Evolutionary conservation across 352 stramenopile species (phyloP).

Genomic region (Globisporangium abappressorium): DNA sequence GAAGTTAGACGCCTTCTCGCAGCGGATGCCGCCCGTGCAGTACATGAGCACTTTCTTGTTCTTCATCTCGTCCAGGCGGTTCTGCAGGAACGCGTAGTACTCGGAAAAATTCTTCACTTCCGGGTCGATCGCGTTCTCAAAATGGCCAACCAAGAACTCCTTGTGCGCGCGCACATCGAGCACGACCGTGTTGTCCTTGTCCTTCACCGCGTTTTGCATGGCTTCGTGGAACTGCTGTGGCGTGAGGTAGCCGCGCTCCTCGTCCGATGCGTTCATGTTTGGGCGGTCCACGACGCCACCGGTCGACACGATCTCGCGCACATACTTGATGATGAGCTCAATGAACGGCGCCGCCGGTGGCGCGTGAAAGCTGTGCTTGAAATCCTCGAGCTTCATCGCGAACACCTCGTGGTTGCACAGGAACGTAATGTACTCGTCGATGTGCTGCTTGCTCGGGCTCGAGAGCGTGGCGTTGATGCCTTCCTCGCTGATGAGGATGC

Average conservation of each 20-base stretch:
- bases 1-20: slow-evolving; percentile 74
- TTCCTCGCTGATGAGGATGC: slow-evolving; percentile 77
- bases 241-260: slow-evolving; percentile 66
- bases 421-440: slow-evolving; percentile 68
- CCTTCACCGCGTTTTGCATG: slow-evolving; percentile 36
- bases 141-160: slow-evolving; percentile 69
- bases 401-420: slow-evolving; percentile 53
- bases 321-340: slow-evolving; percentile 69
- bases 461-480: slow-evolving; percentile 83
- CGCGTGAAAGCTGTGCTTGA: slow-evolving; percentile 64
- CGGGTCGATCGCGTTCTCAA: slow-evolving; percentile 59
- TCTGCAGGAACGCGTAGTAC: slow-evolving; percentile 66
- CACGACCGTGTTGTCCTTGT: slow-evolving; percentile 50
- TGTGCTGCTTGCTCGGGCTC: slow-evolving; percentile 29
- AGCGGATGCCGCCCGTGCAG: slow-evolving; percentile 74
- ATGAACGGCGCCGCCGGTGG: slow-evolving; percentile 42
- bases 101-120: slow-evolving; percentile 77
- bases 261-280: slow-evolving; percentile 53
- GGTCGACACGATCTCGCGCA: slow-evolving; percentile 78
- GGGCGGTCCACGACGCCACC: slow-evolving; percentile 45
- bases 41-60: slow-evolving; percentile 79
- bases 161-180: slow-evolving; percentile 65
- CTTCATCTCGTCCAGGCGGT: slow-evolving; percentile 59
- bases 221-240: slow-evolving; percentile 74
- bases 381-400: slow-evolving; percentile 60